A percentile compares a stretch with the other conserved stretches of the same genome.
phyloP scores from a whole-genome alignment of 371 early-diverging fungal genomes.

The Mortierella sp. region DNA sequence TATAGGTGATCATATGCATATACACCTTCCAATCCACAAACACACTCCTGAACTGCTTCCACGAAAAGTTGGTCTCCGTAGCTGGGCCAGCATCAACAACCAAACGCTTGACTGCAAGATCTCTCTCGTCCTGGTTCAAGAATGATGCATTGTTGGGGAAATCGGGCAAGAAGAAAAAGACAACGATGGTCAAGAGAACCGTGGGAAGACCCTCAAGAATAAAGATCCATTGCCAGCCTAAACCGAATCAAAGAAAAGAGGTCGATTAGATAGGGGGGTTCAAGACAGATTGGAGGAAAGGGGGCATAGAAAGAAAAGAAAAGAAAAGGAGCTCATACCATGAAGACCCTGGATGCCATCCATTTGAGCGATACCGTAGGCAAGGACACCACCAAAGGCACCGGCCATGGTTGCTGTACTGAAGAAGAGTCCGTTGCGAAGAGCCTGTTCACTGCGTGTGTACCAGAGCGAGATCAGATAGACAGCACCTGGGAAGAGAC shows the following conservation, averaged over 20 bases:
- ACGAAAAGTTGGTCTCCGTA: constrained; percentile 66
- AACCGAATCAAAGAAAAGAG: constrained; percentile 41
- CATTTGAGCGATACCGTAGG: constrained; percentile 70
- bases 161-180: constrained; percentile 74
- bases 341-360: constrained; percentile 59
- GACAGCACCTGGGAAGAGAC: constrained; percentile 82
- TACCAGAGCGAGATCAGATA: constrained; percentile 79
- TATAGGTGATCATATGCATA: constrained; percentile 64
- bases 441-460: constrained; percentile 72
- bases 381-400: constrained; percentile 77
- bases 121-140: constrained; percentile 65
- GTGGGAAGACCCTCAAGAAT: constrained; percentile 81
- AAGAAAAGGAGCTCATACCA: constrained; percentile 1
- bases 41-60: constrained; percentile 63
- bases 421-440: constrained; percentile 79
- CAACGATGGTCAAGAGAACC: constrained; percentile 63
- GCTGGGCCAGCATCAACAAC: constrained; percentile 68
- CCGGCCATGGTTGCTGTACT: constrained; percentile 79
- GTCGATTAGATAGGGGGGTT: constrained; percentile 65
- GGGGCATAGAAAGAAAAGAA: not conserved
- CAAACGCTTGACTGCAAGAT: constrained; percentile 64
- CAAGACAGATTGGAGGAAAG: constrained; percentile 45
- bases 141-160: constrained; percentile 77
- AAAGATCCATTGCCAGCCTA: constrained; percentile 80
- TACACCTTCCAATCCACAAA: constrained; percentile 69